A percentile compares a stretch with the other conserved stretches of the same genome.
phyloP scores from a whole-genome alignment of 805 yeast species.

The Candida xyloterini region DNA sequence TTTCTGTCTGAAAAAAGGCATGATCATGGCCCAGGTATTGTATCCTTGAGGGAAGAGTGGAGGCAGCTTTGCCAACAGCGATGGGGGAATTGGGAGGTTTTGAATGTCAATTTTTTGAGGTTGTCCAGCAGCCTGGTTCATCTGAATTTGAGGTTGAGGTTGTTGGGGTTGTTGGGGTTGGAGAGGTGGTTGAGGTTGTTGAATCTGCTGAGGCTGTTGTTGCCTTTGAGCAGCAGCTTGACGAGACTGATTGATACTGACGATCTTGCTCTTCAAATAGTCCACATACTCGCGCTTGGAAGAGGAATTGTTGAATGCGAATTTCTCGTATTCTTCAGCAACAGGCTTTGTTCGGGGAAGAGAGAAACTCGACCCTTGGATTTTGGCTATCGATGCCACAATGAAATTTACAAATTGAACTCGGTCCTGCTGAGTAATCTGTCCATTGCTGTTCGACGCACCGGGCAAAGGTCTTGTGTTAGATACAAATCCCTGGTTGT shows the following conservation, averaged over 20 bases:
- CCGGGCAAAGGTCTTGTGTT: slow-evolving; percentile 3
- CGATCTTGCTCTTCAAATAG: slow-evolving; percentile 40
- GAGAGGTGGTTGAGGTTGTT: slow-evolving; percentile 25
- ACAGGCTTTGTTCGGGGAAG: slow-evolving; percentile 44
- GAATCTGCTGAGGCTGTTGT: slow-evolving; percentile 23
- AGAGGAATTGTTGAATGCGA: slow-evolving; percentile 55
- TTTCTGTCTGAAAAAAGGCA: slow-evolving; percentile 54
- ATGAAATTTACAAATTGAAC: slow-evolving; percentile 32
- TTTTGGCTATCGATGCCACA: slow-evolving; percentile 31
- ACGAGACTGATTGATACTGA: slow-evolving; percentile 37
- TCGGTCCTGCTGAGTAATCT: slow-evolving; percentile 31
- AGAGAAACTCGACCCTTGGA: slow-evolving; percentile 32
- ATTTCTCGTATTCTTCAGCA: slow-evolving; percentile 72
- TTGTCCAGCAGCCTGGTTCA: slow-evolving; percentile 8
- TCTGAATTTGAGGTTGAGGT: slow-evolving; percentile 25
- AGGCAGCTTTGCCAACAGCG: slow-evolving; percentile 63
- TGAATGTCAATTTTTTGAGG: slow-evolving; percentile 43
- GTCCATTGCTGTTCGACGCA: slow-evolving; percentile 10
- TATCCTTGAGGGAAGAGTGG: slow-evolving; percentile 68
- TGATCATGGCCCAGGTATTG: slow-evolving; percentile 78
- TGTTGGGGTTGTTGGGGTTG: slow-evolving; percentile 28
- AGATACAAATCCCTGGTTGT: slow-evolving; percentile 12
- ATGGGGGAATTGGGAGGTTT: slow-evolving; percentile 69
- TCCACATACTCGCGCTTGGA: slow-evolving; percentile 58
- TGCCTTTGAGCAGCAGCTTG: slow-evolving; percentile 24